These are phyloP conservation scores for Globisporangium perplexum DNA, from an alignment of 352 stramenopile genomes.

Conservation along the genomic window DNA sequence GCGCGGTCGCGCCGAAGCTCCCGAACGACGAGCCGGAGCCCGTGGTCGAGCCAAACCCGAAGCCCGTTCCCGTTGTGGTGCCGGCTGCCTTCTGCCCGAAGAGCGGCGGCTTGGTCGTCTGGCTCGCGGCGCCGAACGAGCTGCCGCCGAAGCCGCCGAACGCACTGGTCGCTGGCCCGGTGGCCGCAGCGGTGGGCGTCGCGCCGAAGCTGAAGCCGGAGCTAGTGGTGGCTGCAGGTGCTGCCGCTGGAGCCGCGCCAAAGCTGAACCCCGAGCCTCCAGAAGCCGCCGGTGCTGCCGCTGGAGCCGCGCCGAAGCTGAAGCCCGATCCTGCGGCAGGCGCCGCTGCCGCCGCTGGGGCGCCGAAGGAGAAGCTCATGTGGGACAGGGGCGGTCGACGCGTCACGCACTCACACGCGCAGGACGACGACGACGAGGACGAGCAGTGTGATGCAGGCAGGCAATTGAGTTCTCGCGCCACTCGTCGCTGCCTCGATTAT, in stretches of 20 bases:
- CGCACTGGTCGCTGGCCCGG: neutral
- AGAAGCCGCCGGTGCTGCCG: conserved; percentile 3
- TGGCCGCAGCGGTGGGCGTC: neutral
- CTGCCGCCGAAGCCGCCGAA: conserved; percentile 16
- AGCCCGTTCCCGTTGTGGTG: conserved; percentile 22
- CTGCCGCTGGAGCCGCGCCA: conserved; percentile 3
- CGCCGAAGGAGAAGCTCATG: conserved; percentile 52
- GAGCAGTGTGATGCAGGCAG: neutral
- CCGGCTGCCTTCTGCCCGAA: conserved; percentile 34
- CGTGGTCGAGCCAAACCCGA: conserved; percentile 22
- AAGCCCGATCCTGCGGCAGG: conserved; percentile 27
- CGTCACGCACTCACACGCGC: too few species aligned
- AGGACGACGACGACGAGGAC: neutral
- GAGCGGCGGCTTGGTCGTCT: conserved; percentile 36
- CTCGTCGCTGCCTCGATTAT: neutral
- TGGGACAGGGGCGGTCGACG: conserved; percentile 19
- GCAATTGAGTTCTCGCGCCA: conserved; percentile 1
- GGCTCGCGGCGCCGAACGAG: conserved; percentile 10
- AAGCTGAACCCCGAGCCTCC: conserved; percentile 15
- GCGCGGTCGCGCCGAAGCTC: conserved; percentile 20
- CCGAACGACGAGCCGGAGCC: conserved; percentile 19
- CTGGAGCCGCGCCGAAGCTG: conserved; percentile 22
- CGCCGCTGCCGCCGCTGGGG: neutral
- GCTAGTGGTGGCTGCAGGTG: neutral
- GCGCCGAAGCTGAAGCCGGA: neutral